These are phyloP conservation scores for Globisporangium ultimum DNA, from an alignment of 352 stramenopile genomes.

Conservation along the genomic window DNA sequence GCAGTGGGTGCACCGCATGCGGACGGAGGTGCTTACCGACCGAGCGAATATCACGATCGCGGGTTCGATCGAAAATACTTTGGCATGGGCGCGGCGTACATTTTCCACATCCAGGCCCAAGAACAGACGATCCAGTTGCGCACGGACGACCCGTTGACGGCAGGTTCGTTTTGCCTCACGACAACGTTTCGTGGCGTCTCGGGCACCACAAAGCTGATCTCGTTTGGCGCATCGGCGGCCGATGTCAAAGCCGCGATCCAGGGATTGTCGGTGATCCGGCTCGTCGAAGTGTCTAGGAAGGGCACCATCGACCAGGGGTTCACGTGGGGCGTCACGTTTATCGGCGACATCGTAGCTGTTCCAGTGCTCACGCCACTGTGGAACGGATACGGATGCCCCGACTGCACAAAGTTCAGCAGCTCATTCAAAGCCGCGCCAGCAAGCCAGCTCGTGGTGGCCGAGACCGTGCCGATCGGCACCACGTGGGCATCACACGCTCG, in stretches of 20 bases:
- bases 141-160: constrained; percentile 54
- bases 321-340: constrained; percentile 79
- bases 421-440: constrained; percentile 45
- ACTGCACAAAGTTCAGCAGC: constrained; percentile 77
- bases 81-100: constrained; percentile 65
- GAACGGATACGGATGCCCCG: constrained; percentile 53
- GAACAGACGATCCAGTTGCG: constrained; percentile 59
- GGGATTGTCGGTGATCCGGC: constrained; percentile 63
- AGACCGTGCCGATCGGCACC: constrained; percentile 41
- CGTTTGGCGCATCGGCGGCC: constrained; percentile 54
- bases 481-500: constrained; percentile 62
- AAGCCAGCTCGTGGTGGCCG: constrained; percentile 50
- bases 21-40: constrained; percentile 59
- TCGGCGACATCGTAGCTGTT: constrained; percentile 64
- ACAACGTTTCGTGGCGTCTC: constrained; percentile 55
- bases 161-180: constrained; percentile 74
- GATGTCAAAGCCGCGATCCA: constrained; percentile 84
- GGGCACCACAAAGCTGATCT: constrained; percentile 56
- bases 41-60: constrained; percentile 51
- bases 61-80: constrained; percentile 63
- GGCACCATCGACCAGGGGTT: constrained; percentile 78
- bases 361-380: constrained; percentile 63
- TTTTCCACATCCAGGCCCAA: constrained; percentile 76
- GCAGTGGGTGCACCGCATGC: constrained; percentile 87
- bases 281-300: constrained; percentile 76